phyloP scores from a whole-genome alignment of 192 early-diverging fungal genomes.

The Piromyces finnis region DNA sequence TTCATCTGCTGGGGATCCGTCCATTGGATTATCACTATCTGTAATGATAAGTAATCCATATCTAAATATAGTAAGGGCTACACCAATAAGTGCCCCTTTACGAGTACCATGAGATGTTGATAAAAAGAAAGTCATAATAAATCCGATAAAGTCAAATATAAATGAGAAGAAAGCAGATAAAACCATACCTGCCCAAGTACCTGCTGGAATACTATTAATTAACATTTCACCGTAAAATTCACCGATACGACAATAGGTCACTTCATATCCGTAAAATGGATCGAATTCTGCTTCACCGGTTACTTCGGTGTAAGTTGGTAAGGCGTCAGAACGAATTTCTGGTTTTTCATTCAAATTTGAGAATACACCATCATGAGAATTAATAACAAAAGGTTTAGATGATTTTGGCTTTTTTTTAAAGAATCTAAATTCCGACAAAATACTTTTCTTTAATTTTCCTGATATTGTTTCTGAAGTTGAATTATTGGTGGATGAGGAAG shows the following conservation, averaged over 20 bases:
- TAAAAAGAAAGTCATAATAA: not conserved
- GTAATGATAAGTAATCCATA: not conserved
- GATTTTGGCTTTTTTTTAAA: not conserved
- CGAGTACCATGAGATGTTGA: not conserved
- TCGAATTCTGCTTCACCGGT: not conserved
- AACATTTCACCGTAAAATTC: not conserved
- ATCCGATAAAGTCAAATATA: not conserved
- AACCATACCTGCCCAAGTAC: not conserved
- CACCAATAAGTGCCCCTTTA: not conserved
- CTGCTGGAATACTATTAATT: not conserved
- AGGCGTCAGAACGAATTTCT: not conserved
- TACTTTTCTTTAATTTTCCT: not conserved
- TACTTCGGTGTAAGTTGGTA: not conserved
- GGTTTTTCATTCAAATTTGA: not conserved
- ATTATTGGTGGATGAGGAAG: not conserved
- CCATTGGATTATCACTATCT: not conserved
- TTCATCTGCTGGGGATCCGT: not conserved
- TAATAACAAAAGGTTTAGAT: not conserved
- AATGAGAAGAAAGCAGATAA: not conserved
- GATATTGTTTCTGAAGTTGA: not conserved
- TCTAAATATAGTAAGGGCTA: not conserved
- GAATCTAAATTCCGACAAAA: not conserved
- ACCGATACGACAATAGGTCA: not conserved
- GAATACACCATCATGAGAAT: not conserved
- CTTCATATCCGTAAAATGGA: not conserved